Evolutionary conservation across 2,329 filamentous ascomycete species (phyloP), one percentile per base, ranked within the genome.

Genomic region (Fusarium mexicanum): DNA sequence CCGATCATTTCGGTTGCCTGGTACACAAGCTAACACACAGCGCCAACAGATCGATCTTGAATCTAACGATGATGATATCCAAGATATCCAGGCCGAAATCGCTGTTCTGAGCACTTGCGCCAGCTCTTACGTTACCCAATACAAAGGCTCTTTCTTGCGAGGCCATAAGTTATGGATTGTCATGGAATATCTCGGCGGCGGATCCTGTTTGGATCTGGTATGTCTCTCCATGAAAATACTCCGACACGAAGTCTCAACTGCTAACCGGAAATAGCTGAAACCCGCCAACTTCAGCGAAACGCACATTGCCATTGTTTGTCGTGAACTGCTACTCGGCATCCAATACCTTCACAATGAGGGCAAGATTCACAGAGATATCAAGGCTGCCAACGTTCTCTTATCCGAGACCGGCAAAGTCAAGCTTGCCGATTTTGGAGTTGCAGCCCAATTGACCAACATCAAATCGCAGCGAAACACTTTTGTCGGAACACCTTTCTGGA

Each of bases 91-190:
- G 79, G 95, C 97, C 80, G 96, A 99, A 82, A 98, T 99, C 76
- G 93, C 94, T 6, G 93, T 99, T 40, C 88, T 99, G 70, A 96
- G 95, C 84, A 98, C 96, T 61, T 99, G 96, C 86, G 93, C 93
- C 76, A 98, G 95, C 81, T 93, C 93, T 54, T 97, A 93, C 83
- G 95, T 99, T 76, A 98, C 96, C 22, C 94, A 97, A 81, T 99
- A 99, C 87, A 97, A 95, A 82, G 93, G 94, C 29, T 98, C 95
- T 80, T 99, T 98, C 82, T 89, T 98, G n/a, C 91, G 94, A 77
- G 96, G 96, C 33, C 93, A 95, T 81, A 99, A 98, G 85, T 86
- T 99, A 86, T 99, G 96, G 96, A 99, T 99, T 80, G 94, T 98
- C 67, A 99, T 99, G 96, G 96, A 99, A 83, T 99, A 93, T 80